Evolutionary conservation across 1,139 yeast species (phyloP), one percentile per base, ranked within the genome.

Genomic region (Saccharomyces pastorianus): DNA sequence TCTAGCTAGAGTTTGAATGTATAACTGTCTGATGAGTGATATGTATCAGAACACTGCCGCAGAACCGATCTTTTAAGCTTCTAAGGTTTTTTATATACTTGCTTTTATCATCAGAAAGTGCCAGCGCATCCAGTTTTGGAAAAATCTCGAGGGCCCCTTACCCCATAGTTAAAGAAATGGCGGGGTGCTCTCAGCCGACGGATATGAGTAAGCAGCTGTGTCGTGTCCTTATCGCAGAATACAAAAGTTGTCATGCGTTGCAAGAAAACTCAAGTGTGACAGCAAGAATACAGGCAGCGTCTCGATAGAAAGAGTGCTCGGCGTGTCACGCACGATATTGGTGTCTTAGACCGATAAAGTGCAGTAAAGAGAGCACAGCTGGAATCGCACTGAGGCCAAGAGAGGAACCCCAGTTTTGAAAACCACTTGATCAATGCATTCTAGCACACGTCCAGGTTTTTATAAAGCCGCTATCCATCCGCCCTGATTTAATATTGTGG

Each of bases 1-100:
- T 58, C 56, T 20, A 67, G 58, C 27, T 61, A 60, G 5, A 17
- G 8, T 34, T 14, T 3, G 14, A 8, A 11, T 34, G 9, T 34
- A 34, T 34, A 2, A 14, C 1, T 3, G 20, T 34, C 42, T 34
- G 1, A 34, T 34, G 8, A 3, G 1, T 34, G 42, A 6, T 0
- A 11, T 5, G 3, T 8, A 14, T 6, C 7, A 17, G 11, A 11
- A 9, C 42, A 7, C 6, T 6, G 7, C 20, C 6, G 42, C 3
- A 14, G 2, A 14, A 8, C 7, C 7, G 9, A 14, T 17, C 20
- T 17, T 17, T 17, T 17, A 31, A 3, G 14, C 41, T 32, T 32
- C 41, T 32, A 14, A 9, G 8, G 2, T 14, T 14, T 1, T 34
- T 14, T 34, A 6, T 14, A 14, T 14, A 34, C 23, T 2, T 34